phyloP scores from a whole-genome alignment of 805 yeast genomes.

The Ascoidea tarda region DNA sequence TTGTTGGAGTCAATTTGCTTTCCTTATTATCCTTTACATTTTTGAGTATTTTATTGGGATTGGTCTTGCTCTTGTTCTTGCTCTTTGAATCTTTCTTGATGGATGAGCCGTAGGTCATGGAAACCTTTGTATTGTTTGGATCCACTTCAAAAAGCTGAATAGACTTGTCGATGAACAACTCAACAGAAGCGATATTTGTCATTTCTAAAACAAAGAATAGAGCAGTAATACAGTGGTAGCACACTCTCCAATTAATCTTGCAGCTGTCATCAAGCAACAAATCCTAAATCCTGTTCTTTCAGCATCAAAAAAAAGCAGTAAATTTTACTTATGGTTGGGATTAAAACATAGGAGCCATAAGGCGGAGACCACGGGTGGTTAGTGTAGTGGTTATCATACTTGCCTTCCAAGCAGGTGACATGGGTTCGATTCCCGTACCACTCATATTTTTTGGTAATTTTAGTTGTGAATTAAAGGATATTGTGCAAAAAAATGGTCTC shows the following conservation, averaged over 20 bases:
- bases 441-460: constrained; percentile 49
- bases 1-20: constrained; percentile 1
- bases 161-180: neutral
- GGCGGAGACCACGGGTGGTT: too few relatives aligned
- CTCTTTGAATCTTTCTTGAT: neutral
- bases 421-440: constrained; percentile 74
- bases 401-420: constrained; percentile 92
- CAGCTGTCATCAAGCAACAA: neutral
- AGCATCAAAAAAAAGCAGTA: too few relatives aligned
- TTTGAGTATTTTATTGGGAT: too few relatives aligned
- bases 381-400: constrained; percentile 87
- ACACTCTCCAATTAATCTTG: neutral
- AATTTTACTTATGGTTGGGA: too few relatives aligned
- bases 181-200: neutral
- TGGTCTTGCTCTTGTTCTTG: too few relatives aligned
- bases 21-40: neutral
- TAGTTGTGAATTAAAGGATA: constrained; percentile 27
- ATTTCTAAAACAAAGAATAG: neutral
- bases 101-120: neutral
- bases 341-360: too few relatives aligned
- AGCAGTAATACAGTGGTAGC: neutral
- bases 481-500: constrained; percentile 47
- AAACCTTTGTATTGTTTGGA: neutral
- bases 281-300: too few relatives aligned
- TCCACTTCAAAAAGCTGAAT: neutral